Evolutionary conservation across 805 yeast species (phyloP).

Genomic region (Schwanniomyces sp.): DNA sequence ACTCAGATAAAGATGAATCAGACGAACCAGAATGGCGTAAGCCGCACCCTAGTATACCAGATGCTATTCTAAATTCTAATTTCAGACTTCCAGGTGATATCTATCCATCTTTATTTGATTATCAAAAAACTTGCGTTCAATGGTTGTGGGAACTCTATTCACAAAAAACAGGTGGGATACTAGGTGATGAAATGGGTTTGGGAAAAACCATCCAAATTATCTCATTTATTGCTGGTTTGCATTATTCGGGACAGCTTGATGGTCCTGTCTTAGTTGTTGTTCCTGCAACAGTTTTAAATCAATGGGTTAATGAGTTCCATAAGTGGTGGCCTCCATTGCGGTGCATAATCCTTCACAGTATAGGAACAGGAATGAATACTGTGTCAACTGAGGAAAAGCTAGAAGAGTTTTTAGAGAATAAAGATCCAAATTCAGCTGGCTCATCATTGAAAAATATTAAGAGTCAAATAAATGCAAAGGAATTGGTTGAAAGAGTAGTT

Average conservation of each 20-base stretch:
- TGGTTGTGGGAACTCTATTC: conserved; percentile 95
- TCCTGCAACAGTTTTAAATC: conserved; percentile 94
- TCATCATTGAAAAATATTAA: conserved; percentile 21
- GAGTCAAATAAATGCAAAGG: conserved; percentile 41
- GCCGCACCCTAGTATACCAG: conserved; percentile 77
- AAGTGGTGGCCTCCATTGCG: conserved; percentile 98
- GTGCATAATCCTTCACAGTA: conserved; percentile 83
- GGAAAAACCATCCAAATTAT: conserved; percentile 95
- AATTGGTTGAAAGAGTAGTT: conserved; percentile 57
- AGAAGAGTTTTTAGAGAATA: conserved; percentile 50
- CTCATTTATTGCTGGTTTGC: conserved; percentile 87
- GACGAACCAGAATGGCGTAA: conserved; percentile 59
- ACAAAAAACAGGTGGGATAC: conserved; percentile 90
- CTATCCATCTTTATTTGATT: conserved; percentile 81
- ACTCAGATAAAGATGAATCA: conserved; percentile 7
- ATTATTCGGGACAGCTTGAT: conserved; percentile 70
- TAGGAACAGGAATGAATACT: conserved; percentile 77
- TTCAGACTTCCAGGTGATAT: conserved; percentile 89
- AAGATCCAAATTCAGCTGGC: conserved; percentile 29
- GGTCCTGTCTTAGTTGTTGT: conserved; percentile 87
- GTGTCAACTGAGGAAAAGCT: conserved; percentile 44
- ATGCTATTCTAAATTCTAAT: conserved; percentile 68
- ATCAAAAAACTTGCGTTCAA: conserved; percentile 94
- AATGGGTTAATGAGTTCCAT: conserved; percentile 96
- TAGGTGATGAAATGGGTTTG: conserved; percentile 98